Evolutionary conservation across 2,329 filamentous ascomycete species (phyloP).

Genomic region (Fusarium graminum): DNA sequence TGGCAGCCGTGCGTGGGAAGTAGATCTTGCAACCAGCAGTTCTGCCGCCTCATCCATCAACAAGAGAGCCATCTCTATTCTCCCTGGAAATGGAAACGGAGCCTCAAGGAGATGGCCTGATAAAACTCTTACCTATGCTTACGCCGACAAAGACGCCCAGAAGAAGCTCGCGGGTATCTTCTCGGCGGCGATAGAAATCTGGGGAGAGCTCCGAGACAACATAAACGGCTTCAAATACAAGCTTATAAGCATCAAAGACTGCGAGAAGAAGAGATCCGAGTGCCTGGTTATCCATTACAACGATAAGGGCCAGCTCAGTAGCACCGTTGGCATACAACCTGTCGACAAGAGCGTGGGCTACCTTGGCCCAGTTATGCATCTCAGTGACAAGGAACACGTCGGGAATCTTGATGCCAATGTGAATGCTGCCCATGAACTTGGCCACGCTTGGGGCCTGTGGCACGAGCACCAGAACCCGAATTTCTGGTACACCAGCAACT

Average conservation of each 20-base stretch:
- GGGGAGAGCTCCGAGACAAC: not conserved
- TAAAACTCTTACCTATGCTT: not conserved
- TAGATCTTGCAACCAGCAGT: too few relatives aligned
- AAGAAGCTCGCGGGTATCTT: not conserved
- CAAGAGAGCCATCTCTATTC: not conserved
- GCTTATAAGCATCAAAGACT: not conserved
- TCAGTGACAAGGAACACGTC: not conserved
- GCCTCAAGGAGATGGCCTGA: not conserved
- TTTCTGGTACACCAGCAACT: not conserved
- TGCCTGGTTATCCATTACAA: not conserved
- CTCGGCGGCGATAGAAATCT: not conserved
- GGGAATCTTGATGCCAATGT: not conserved
- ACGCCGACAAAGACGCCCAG: not conserved
- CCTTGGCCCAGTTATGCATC: not conserved
- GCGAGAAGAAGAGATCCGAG: not conserved
- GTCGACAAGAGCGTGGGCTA: not conserved
- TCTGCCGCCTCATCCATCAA: accelerated
- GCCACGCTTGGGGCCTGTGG: not conserved
- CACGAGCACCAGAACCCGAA: not conserved
- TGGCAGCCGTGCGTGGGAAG: not conserved
- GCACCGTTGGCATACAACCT: not conserved
- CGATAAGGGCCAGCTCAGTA: not conserved
- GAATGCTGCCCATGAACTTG: not conserved
- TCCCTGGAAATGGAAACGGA: not conserved
- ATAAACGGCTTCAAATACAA: not conserved